Evolutionary conservation across 805 yeast genomes (phyloP).

Genomic region (Sugiyamaella mastotermitis): DNA sequence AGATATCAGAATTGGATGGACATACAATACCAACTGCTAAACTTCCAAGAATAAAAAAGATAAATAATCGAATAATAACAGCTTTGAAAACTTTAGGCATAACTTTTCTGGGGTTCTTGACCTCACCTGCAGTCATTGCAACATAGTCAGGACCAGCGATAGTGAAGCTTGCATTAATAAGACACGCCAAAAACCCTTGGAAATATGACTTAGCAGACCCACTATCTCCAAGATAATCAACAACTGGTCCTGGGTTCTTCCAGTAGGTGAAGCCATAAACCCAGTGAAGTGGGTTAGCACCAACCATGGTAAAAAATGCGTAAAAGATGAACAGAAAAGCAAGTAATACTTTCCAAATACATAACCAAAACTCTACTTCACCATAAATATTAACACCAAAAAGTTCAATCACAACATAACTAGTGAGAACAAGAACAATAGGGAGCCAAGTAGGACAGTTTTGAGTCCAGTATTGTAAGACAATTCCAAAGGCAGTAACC

Average conservation of each 20-base stretch:
- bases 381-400: slow-evolving; percentile 75
- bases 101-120: slow-evolving; percentile 60
- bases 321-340: slow-evolving; percentile 71
- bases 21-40: slow-evolving; percentile 73
- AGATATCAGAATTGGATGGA: slow-evolving; percentile 58
- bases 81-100: slow-evolving; percentile 76
- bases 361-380: slow-evolving; percentile 74
- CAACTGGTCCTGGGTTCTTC: slow-evolving; percentile 51
- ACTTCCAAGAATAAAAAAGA: slow-evolving; percentile 68
- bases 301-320: slow-evolving; percentile 77
- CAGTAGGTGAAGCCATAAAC: slow-evolving; percentile 55
- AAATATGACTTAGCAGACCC: slow-evolving; percentile 49
- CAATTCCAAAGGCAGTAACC: slow-evolving; percentile 70
- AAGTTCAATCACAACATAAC: slow-evolving; percentile 59
- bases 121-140: slow-evolving; percentile 81
- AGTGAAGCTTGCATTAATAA: slow-evolving; percentile 68
- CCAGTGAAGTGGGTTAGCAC: slow-evolving; percentile 75
- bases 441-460: slow-evolving; percentile 70
- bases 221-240: slow-evolving; percentile 49
- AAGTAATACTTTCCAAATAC: slow-evolving; percentile 64
- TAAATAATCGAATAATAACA: slow-evolving; percentile 60
- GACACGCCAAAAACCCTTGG: slow-evolving; percentile 65
- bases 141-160: slow-evolving; percentile 85
- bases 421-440: slow-evolving; percentile 54
- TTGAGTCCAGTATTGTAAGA: slow-evolving; percentile 75